Conservation (phyloP, 208 protist genomes). For the Trypanosoma melophagium region DNA sequence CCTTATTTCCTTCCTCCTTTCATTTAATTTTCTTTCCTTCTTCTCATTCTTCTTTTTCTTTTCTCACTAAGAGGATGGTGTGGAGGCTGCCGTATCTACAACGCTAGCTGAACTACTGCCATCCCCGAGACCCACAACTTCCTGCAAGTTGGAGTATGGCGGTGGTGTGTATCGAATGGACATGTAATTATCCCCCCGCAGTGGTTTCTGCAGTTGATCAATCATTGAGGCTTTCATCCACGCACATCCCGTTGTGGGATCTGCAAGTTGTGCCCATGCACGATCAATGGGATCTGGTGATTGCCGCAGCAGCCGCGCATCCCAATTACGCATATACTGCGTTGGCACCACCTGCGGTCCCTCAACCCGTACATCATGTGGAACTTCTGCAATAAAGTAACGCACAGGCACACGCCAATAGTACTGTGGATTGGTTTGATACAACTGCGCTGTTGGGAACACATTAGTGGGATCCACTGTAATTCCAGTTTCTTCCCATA, state of each 20-base stretch:
- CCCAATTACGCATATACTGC: slow-evolving; percentile 87
- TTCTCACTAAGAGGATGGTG: background rate
- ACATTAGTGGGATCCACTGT: slow-evolving; percentile 60
- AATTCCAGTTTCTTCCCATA: slow-evolving; percentile 91
- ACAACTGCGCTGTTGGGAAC: slow-evolving; percentile 67
- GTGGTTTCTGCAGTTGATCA: slow-evolving; percentile 83
- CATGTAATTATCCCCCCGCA: slow-evolving; percentile 87
- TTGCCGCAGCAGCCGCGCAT: slow-evolving; percentile 71
- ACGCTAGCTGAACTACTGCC: slow-evolving; percentile 2
- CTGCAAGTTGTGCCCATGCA: slow-evolving; percentile 75
- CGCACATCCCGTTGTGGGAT: slow-evolving; percentile 83
- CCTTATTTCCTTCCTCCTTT: background rate
- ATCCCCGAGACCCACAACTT: slow-evolving; percentile 53
- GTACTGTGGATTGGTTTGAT: slow-evolving; percentile 54
- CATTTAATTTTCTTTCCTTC: background rate
- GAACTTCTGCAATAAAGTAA: slow-evolving; percentile 89
- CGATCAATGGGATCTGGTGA: slow-evolving; percentile 89
- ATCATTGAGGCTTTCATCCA: slow-evolving; percentile 80
- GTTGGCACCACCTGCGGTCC: slow-evolving; percentile 74
- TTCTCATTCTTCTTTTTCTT: background rate
- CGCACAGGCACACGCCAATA: slow-evolving; percentile 90
- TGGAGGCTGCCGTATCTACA: slow-evolving; percentile 1
- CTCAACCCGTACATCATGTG: slow-evolving; percentile 69
- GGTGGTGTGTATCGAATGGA: slow-evolving; percentile 82
- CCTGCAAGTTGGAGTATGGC: slow-evolving; percentile 67